Evolutionary conservation across 805 yeast species (phyloP).

Genomic region (Candida insectalens): DNA sequence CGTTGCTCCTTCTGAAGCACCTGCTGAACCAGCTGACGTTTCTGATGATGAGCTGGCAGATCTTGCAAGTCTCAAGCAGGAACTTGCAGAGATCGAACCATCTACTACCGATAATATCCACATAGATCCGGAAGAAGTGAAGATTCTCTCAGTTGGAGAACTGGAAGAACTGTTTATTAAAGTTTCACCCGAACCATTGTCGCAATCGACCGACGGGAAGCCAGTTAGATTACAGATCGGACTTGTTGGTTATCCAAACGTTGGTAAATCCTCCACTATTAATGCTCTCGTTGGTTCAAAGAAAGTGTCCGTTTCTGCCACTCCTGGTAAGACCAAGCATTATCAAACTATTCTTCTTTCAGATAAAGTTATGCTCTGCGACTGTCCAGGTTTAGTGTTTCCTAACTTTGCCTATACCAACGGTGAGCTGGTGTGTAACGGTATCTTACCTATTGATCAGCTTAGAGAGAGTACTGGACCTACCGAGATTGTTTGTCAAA

Average conservation of each 20-base stretch:
- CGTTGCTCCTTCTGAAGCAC: slow-evolving; percentile 8
- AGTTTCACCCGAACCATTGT: slow-evolving; percentile 65
- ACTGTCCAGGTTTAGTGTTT: slow-evolving; percentile 98
- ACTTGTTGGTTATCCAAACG: slow-evolving; percentile 95
- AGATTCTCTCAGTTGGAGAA: slow-evolving; percentile 74
- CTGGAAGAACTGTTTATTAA: slow-evolving; percentile 69
- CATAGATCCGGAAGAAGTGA: slow-evolving; percentile 27
- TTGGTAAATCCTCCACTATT: slow-evolving; percentile 79
- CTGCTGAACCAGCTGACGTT: slow-evolving; percentile 9
- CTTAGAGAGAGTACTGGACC: slow-evolving; percentile 90
- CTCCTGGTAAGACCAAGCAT: slow-evolving; percentile 99
- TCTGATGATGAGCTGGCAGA: slow-evolving; percentile 13
- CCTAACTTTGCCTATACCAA: slow-evolving; percentile 96
- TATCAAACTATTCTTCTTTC: slow-evolving; percentile 91
- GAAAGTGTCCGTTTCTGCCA: slow-evolving; percentile 95
- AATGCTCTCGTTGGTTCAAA: slow-evolving; percentile 94
- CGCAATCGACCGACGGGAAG: slow-evolving; percentile 22
- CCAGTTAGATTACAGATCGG: slow-evolving; percentile 77
- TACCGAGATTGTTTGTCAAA: slow-evolving; percentile 68
- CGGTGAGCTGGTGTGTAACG: slow-evolving; percentile 94
- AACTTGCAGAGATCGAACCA: slow-evolving; percentile 1
- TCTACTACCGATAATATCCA: slow-evolving; percentile 10
- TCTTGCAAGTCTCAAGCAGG: slow-evolving; percentile 6
- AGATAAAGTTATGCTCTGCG: slow-evolving; percentile 79
- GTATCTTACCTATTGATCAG: slow-evolving; percentile 98